These are phyloP conservation scores for Amphichorda felina DNA, from an alignment of 2,329 filamentous ascomycete genomes.

Conservation along the genomic window DNA sequence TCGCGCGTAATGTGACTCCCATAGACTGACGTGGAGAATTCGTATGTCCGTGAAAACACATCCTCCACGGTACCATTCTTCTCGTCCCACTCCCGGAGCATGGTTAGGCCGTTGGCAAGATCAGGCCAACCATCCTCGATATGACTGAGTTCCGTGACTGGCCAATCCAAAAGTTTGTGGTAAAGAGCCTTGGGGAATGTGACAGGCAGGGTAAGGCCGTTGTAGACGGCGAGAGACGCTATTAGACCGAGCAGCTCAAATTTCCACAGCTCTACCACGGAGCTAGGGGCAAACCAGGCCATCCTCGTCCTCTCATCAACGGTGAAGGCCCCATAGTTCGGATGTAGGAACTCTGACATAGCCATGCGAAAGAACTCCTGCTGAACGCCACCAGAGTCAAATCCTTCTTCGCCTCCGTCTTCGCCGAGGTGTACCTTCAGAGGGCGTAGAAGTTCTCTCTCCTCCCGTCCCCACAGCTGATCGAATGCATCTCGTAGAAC, in stretches of 20 bases:
- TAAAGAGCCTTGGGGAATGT: conserved; percentile 84
- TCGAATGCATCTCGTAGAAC: conserved; percentile 67
- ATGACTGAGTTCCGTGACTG: conserved; percentile 59
- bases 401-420: conserved; percentile 72
- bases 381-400: conserved; percentile 90
- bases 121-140: conserved; percentile 84
- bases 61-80: conserved; percentile 67
- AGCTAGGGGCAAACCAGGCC: conserved; percentile 79
- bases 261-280: conserved; percentile 75
- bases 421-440: conserved; percentile 82
- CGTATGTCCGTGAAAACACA: conserved; percentile 73
- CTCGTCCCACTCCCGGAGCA: conserved; percentile 65
- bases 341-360: conserved; percentile 67
- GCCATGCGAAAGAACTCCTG: conserved; percentile 90
- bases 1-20: conserved; percentile 43
- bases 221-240: conserved; percentile 85
- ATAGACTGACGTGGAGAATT: conserved; percentile 59
- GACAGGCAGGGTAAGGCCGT: conserved; percentile 81
- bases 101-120: conserved; percentile 60
- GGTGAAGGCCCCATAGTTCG: conserved; percentile 69
- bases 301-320: conserved; percentile 65
- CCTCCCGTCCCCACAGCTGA: conserved; percentile 80
- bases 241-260: conserved; percentile 82
- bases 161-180: conserved; percentile 59
- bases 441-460: conserved; percentile 70